Conservation (phyloP, 2,329 filamentous ascomycete species). For the Coniochaeta sp. region DNA sequence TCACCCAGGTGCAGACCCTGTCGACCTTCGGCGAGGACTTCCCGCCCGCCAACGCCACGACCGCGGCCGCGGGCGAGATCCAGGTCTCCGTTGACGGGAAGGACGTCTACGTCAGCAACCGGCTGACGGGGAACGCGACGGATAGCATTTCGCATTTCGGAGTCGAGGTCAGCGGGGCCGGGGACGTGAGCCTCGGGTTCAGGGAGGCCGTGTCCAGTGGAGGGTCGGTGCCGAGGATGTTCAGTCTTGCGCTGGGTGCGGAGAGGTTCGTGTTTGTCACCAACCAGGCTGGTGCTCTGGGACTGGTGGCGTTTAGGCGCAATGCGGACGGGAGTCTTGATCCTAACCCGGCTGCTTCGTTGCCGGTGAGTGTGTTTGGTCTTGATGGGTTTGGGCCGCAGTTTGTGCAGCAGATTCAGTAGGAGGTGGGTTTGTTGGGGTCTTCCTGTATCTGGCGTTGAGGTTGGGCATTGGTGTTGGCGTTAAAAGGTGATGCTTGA, state of each 20-base stretch:
- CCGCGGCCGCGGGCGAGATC: slow-evolving; percentile 37
- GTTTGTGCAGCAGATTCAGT: slow-evolving; percentile 14
- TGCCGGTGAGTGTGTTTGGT: slow-evolving; percentile 19
- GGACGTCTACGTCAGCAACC: slow-evolving; percentile 45
- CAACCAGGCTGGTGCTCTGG: slow-evolving; percentile 35
- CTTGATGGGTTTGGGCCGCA: slow-evolving; percentile 19
- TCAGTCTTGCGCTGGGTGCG: slow-evolving; percentile 27
- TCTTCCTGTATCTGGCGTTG: background rate
- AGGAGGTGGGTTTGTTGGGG: background rate
- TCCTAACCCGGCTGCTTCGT: slow-evolving; percentile 17
- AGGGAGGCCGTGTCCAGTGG: slow-evolving; percentile 23
- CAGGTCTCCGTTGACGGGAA: slow-evolving; percentile 30
- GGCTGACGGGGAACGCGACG: slow-evolving; percentile 32
- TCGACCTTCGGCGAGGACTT: slow-evolving; percentile 30
- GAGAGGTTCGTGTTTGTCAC: slow-evolving; percentile 32
- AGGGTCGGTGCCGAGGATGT: slow-evolving; percentile 36
- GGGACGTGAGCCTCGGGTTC: slow-evolving; percentile 23
- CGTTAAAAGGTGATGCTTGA: background rate
- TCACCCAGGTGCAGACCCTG: slow-evolving; percentile 27
- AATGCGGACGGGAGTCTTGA: slow-evolving; percentile 19
- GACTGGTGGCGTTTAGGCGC: slow-evolving; percentile 30
- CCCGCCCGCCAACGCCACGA: slow-evolving; percentile 24
- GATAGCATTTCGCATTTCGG: slow-evolving; percentile 42
- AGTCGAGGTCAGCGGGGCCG: slow-evolving; percentile 16
- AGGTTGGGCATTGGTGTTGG: background rate